These are phyloP conservation scores for Chlorella variabilis DNA, from an alignment of 163 green algal species.

Conservation along the genomic window DNA sequence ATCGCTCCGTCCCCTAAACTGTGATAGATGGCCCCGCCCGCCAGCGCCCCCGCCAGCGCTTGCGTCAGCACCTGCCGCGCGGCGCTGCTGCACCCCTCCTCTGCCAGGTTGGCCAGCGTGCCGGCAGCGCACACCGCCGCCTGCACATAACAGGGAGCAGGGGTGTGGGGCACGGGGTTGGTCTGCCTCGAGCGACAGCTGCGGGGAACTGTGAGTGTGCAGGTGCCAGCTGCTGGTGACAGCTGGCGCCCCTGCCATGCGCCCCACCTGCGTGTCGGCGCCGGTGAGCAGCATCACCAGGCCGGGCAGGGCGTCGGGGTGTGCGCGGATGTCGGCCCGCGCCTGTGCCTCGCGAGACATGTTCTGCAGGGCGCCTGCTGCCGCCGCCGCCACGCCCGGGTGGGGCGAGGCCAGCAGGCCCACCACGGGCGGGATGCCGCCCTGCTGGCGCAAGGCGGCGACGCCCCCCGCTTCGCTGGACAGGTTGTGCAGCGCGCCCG, in stretches of 20 bases:
- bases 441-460: slow-evolving; percentile 24
- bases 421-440: slow-evolving; percentile 69
- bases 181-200: no score
- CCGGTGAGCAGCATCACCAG: slow-evolving; percentile 7
- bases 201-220: no score
- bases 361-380: slow-evolving; percentile 81
- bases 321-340: slow-evolving; percentile 11
- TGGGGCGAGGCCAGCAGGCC: slow-evolving; percentile 51
- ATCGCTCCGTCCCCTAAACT: no score
- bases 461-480: slow-evolving; percentile 57
- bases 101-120: slow-evolving; percentile 7
- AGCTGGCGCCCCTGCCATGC: no score
- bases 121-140: slow-evolving; percentile 25
- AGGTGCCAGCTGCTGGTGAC: no score
- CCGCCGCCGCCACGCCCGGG: slow-evolving; percentile 44
- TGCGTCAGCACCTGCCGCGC: neutral
- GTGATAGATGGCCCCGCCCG: slow-evolving; percentile 9
- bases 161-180: no score
- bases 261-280: slow-evolving; percentile 8
- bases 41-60: neutral
- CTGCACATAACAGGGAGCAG: neutral
- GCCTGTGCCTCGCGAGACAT: slow-evolving; percentile 74
- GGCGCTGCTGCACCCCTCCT: neutral
- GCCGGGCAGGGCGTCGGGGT: neutral
- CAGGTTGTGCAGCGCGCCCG: slow-evolving; percentile 83